phyloP scores from a whole-genome alignment of 2,329 filamentous ascomycete species.

The Aspergillus caelatus region DNA sequence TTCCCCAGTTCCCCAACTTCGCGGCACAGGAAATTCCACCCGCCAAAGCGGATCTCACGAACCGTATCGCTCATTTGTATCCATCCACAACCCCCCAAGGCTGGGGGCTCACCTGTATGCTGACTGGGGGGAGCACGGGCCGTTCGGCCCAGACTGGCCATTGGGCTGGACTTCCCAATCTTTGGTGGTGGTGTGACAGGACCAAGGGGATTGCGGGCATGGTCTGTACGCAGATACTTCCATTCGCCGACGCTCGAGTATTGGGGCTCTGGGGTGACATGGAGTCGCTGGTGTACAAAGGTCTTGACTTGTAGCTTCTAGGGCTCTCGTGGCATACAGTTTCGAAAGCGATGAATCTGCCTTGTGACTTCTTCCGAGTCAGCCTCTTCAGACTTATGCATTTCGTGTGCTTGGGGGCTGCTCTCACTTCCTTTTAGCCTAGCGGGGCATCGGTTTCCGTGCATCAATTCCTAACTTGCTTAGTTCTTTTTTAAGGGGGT shows the following conservation, averaged over 20 bases:
- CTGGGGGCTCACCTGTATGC: neutral
- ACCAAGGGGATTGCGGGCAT: slow-evolving; percentile 61
- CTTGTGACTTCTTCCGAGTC: too few species aligned
- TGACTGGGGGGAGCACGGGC: neutral
- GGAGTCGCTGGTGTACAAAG: neutral
- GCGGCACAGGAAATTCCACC: slow-evolving; percentile 49
- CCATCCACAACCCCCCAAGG: neutral
- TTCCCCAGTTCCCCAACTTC: slow-evolving; percentile 59
- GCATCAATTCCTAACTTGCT: too few species aligned
- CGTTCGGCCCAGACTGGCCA: slow-evolving; percentile 46
- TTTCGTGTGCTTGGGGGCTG: too few species aligned
- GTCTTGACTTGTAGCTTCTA: neutral
- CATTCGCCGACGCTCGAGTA: slow-evolving; percentile 22
- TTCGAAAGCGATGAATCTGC: too few species aligned
- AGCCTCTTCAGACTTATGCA: too few species aligned
- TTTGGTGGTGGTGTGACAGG: slow-evolving; percentile 66
- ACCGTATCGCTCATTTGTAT: neutral
- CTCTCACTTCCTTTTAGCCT: too few species aligned
- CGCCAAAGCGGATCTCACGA: slow-evolving; percentile 43
- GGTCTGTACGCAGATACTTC: slow-evolving; percentile 54
- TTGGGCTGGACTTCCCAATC: slow-evolving; percentile 64
- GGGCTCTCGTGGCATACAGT: too few species aligned
- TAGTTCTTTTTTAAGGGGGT: too few species aligned
- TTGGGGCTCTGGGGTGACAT: neutral
- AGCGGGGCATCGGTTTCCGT: too few species aligned